Base-by-base conservation (phyloP, 2,329 filamentous ascomycete genomes). In the Ceratocystis cubensis region DNA sequence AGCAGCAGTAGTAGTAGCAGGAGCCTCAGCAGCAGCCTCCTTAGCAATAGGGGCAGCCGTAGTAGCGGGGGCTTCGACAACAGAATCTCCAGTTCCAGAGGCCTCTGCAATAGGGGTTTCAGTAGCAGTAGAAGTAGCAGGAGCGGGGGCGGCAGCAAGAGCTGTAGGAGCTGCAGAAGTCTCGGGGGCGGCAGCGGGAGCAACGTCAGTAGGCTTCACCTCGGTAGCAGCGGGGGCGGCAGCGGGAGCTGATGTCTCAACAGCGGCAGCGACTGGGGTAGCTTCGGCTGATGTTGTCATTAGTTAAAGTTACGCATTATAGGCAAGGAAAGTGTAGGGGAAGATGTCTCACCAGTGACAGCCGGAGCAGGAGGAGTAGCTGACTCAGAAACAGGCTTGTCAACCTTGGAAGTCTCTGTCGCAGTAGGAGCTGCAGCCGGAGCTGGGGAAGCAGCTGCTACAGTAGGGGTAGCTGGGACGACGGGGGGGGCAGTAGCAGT, bases 201-300 rank as follows among this genome's bases (percentile, higher is more conserved):
- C 63, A 61, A 71, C 70, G 71, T 74, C 72, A 65, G 72, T 69
- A 13, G 72, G 70, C 59, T 74, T 72, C 4, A 72, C 70, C 44
- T 75, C 69, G 33, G 70, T 68, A 44, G 70, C 70, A 28, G 71
- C 70, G 65, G 72, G 70, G 15, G 69, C 69, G 67, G 70, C n/a
- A 20, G 48, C 20, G 48, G 48, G 48, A 53, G 56, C 56, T 8
- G 28, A 2, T 33, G 30, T 69, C 69, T 74, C 73, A 48, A 70
- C 69, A 3, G 69, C 72, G 41, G 70, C 37, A 15, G 37, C 37
- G 10, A 41, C 37, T 15, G 10, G 37, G 37, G 37, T 41, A 41
- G 37, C 37, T 41, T 41, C 37, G 10, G 37, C 37, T 41, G 37
- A 41, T 41, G 37, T 41, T 13, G 13, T 3, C 3, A 41, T 41